Percentiles rank a stretch among this genome's conserved stretches.
Conservation (phyloP, 2,329 filamentous ascomycete species). For the Colletotrichum filicis region DNA sequence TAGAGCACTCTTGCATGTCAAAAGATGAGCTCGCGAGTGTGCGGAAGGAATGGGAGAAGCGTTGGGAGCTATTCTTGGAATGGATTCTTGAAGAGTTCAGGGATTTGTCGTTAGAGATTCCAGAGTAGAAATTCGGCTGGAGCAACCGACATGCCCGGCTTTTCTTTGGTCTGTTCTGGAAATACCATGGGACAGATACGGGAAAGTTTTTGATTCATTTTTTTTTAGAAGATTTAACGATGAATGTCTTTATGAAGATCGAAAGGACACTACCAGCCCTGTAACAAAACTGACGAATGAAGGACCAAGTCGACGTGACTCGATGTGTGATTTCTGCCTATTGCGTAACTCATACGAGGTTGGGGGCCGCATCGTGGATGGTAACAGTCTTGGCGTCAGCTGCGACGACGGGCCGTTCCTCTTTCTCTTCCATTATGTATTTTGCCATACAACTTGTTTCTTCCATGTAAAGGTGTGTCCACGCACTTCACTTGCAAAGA, state of each 20-base stretch:
- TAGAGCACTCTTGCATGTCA: conserved; percentile 68
- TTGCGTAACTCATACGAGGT: neutral
- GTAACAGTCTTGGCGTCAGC: neutral
- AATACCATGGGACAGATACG: neutral
- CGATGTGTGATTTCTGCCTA: neutral
- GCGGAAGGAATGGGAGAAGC: conserved; percentile 57
- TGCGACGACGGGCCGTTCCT: neutral
- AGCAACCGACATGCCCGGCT: neutral
- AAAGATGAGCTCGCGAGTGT: conserved; percentile 51
- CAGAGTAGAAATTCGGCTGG: neutral
- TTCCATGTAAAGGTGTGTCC: neutral
- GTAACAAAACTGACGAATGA: neutral
- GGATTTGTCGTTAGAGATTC: neutral
- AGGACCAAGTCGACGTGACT: neutral
- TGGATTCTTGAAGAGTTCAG: conserved; percentile 55
- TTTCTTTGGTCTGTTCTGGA: neutral
- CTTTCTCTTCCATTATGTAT: neutral
- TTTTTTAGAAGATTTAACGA: neutral
- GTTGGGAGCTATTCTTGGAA: conserved; percentile 69
- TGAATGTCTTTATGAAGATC: neutral
- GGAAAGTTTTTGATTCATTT: neutral
- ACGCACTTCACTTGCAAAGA: neutral
- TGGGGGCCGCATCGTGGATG: neutral
- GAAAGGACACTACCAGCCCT: neutral
- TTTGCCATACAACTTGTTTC: neutral